Evolutionary conservation across 208 protist genomes (phyloP).

Genomic region (Crithidia brevicula): DNA sequence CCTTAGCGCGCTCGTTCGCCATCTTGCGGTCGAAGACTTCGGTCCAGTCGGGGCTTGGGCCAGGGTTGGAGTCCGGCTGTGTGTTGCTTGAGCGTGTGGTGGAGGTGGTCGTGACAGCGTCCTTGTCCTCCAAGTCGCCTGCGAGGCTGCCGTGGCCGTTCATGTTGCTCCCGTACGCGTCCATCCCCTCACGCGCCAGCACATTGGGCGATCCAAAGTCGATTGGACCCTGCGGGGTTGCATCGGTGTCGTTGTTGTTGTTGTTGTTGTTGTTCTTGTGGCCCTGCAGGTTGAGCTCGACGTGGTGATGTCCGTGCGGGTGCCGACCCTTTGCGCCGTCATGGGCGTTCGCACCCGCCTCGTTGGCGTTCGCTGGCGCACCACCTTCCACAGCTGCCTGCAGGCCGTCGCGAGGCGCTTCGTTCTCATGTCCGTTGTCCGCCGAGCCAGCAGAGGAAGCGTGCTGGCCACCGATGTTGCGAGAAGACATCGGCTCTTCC

Average conservation of each 20-base stretch:
- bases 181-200: not conserved
- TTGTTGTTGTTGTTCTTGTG: not conserved
- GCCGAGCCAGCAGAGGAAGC: not conserved
- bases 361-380: not conserved
- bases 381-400: not conserved
- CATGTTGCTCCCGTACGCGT: not conserved
- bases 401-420: not conserved
- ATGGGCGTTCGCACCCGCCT: not conserved
- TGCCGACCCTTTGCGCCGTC: not conserved
- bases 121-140: slow-evolving; percentile 12
- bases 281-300: not conserved
- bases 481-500: not conserved
- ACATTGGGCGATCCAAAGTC: slow-evolving; percentile 1
- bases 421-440: not conserved
- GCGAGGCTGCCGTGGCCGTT: not conserved
- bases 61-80: slow-evolving; percentile 18
- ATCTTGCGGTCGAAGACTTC: slow-evolving; percentile 40
- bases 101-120: slow-evolving; percentile 4
- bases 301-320: not conserved
- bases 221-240: not conserved
- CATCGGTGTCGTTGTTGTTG: not conserved
- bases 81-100: slow-evolving; percentile 18
- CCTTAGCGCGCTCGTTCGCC: slow-evolving; percentile 32
- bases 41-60: slow-evolving; percentile 25
- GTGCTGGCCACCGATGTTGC: slow-evolving; percentile 2